phyloP scores from a whole-genome alignment of 2,329 filamentous ascomycete species.

The Leptographium lundbergii region DNA sequence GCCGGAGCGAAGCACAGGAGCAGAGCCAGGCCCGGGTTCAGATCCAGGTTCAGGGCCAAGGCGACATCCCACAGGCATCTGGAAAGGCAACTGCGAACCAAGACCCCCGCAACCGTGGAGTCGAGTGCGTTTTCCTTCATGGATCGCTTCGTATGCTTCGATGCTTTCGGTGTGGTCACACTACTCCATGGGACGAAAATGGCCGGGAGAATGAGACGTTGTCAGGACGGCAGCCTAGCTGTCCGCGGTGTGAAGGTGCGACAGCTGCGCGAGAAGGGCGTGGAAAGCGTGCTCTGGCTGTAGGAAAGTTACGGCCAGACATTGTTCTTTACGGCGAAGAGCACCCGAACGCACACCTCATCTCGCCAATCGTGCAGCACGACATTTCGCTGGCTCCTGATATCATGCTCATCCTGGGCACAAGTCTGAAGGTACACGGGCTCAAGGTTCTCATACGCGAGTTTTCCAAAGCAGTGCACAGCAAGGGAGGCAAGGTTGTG shows the following conservation, averaged over 20 bases:
- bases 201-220: constrained; percentile 43
- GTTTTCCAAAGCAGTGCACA: constrained; percentile 60
- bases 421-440: constrained; percentile 57
- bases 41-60: neutral
- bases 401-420: constrained; percentile 57
- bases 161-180: constrained; percentile 48
- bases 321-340: constrained; percentile 66
- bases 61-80: neutral
- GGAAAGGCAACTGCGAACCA: constrained; percentile 1
- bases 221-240: constrained; percentile 53
- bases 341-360: constrained; percentile 54
- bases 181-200: constrained; percentile 47
- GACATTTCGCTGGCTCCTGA: constrained; percentile 54
- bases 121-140: constrained; percentile 58
- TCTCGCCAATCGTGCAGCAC: constrained; percentile 55
- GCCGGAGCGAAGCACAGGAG: neutral
- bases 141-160: constrained; percentile 53
- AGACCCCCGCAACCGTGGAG: constrained; percentile 27
- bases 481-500: constrained; percentile 53
- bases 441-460: constrained; percentile 58
- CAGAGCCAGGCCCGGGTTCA: neutral
- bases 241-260: constrained; percentile 50
- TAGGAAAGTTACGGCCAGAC: constrained; percentile 57
- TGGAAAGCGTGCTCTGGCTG: constrained; percentile 53
- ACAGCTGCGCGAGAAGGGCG: constrained; percentile 49